Base-by-base conservation (phyloP, 306 rosid species). In the Rosa lucieae region DNA sequence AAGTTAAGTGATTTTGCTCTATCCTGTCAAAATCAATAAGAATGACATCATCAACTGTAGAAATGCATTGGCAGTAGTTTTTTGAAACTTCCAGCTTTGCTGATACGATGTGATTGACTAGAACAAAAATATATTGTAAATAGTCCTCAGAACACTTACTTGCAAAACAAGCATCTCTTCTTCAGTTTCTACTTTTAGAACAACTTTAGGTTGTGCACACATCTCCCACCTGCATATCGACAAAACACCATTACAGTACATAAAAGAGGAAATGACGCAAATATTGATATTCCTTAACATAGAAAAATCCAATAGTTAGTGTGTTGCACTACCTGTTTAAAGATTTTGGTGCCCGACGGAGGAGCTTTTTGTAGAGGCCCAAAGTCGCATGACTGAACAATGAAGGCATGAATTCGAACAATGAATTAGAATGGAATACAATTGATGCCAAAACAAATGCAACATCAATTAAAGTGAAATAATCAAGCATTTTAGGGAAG, bases 171-270 rank as follows among this genome's bases (percentile, higher is more conserved):
- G 86, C 95, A 95, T 91, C 79, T 92, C 97, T 78, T 90, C 94
- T 89, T 95, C 99, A 63, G 92, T 86, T 82, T 95, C 99, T 65
- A 91, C 91, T 87, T 95, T 95, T 55, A 95, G 88, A 71, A 95
- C 99, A 70, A 95, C 98, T 88, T 95, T 95, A 13, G 99, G 99
- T 77, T 95, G 99, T 0, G 92, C 97, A 46, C 92, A 91, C 98
- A 89, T 91, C 91, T 95, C 99, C 99, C 95, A 94, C 84, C 99
- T 95, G 88, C 84, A 79, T 52, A 83, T 83, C 43, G 37, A 82
- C 17, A 70, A 29, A 80, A 29, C 81, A 48, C 72, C 43, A 78
- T 79, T 56, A 56, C 35, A 72, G 1, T 65, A 58, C 83, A 70
- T 35, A 21, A 8, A 3, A 3, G 70, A 69, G 52, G 29, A 65